These are phyloP conservation scores for Quercus bicolor DNA, from an alignment of 306 rosid species.

Conservation along the genomic window DNA sequence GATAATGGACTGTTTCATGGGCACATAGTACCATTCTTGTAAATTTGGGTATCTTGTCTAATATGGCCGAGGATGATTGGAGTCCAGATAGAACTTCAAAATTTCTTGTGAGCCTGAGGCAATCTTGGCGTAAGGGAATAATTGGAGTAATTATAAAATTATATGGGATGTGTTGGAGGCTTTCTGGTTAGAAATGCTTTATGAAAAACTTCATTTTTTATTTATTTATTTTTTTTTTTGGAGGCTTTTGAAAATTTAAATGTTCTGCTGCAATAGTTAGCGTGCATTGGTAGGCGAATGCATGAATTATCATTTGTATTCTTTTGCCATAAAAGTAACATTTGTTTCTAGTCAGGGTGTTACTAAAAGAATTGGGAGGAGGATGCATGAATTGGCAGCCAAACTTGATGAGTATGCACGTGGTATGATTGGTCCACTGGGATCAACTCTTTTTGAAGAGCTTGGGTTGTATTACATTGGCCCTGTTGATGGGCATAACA, in stretches of 20 bases:
- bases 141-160: neutral
- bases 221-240: neutral
- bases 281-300: neutral
- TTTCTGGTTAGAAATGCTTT: neutral
- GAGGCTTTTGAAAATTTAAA: neutral
- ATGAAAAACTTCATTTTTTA: neutral
- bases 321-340: conserved; percentile 2
- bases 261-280: neutral
- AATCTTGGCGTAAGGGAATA: neutral
- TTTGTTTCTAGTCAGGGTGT: conserved; percentile 52
- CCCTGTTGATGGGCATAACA: conserved; percentile 89
- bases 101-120: neutral
- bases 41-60: neutral
- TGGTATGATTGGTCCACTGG: conserved; percentile 90
- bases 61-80: neutral
- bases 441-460: conserved; percentile 95
- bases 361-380: conserved; percentile 79
- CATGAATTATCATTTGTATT: neutral
- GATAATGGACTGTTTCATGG: neutral
- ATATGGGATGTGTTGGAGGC: neutral
- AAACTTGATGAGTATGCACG: conserved; percentile 98
- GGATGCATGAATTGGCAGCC: conserved; percentile 95
- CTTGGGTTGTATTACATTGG: conserved; percentile 96
- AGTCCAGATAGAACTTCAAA: neutral
- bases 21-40: neutral